Evolutionary conservation across 2,329 filamentous ascomycete species (phyloP).

Genomic region (Beauveria sp.): DNA sequence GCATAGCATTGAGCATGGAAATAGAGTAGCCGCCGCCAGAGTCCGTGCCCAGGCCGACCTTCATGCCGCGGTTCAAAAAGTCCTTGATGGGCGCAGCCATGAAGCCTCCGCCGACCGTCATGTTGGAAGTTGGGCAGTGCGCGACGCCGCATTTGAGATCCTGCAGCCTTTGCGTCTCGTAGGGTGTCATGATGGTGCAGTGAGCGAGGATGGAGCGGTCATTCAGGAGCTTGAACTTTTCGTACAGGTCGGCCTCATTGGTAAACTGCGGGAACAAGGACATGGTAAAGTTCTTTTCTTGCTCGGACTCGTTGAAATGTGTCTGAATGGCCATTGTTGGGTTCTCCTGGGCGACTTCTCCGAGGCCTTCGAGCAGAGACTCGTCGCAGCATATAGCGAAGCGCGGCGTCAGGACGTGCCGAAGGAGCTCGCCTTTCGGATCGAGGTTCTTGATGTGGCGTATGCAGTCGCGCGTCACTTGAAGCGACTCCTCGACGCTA

Average conservation of each 20-base stretch:
- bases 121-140: constrained; percentile 59
- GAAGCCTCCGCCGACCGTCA: constrained; percentile 53
- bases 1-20: constrained; percentile 51
- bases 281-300: constrained; percentile 49
- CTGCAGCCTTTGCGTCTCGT: constrained; percentile 43
- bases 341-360: constrained; percentile 41
- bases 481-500: constrained; percentile 37
- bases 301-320: constrained; percentile 58
- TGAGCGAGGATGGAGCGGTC: constrained; percentile 55
- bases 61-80: constrained; percentile 49
- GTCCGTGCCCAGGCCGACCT: constrained; percentile 61
- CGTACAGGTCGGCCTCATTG: constrained; percentile 54
- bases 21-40: constrained; percentile 55
- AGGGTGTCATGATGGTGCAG: constrained; percentile 53
- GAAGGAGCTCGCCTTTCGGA: constrained; percentile 34
- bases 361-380: constrained; percentile 47
- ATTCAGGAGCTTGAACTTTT: constrained; percentile 45
- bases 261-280: constrained; percentile 47
- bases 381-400: constrained; percentile 55
- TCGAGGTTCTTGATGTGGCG: constrained; percentile 38
- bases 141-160: constrained; percentile 49
- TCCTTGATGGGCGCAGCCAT: constrained; percentile 54
- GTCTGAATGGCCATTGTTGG: constrained; percentile 52
- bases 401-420: constrained; percentile 47
- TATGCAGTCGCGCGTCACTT: constrained; percentile 42